Percentiles rank a stretch among this genome's conserved stretches.
These are phyloP conservation scores for Moniliophthora roreri DNA, from an alignment of 1,284 basidiomycete genomes.

Conservation along the genomic window DNA sequence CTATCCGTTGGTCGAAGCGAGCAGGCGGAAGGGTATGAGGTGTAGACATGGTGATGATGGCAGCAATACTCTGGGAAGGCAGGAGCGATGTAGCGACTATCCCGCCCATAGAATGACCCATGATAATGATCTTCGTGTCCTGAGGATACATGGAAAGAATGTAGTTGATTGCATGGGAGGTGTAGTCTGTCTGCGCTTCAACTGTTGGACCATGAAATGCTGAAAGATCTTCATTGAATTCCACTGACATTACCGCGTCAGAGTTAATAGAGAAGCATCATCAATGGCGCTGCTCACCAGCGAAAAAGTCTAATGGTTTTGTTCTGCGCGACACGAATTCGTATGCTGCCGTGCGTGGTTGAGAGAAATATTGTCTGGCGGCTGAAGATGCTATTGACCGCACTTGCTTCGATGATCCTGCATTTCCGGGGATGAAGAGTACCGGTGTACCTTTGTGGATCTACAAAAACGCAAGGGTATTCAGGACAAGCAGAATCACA, in stretches of 20 bases:
- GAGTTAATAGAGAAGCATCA: neutral
- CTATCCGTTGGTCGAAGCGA: constrained; percentile 81
- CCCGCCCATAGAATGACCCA: constrained; percentile 99
- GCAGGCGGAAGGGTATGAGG: constrained; percentile 90
- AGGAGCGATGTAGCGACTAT: constrained; percentile 81
- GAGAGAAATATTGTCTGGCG: constrained; percentile 73
- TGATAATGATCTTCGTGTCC: constrained; percentile 65
- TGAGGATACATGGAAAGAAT: constrained; percentile 77
- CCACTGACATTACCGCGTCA: constrained; percentile 51
- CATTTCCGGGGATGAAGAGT: constrained; percentile 96
- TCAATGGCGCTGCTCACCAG: constrained; percentile 49
- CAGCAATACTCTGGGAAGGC: constrained; percentile 63
- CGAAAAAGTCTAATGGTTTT: constrained; percentile 80
- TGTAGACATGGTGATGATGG: constrained; percentile 93
- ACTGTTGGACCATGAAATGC: constrained; percentile 93
- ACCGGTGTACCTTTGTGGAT: constrained; percentile 69
- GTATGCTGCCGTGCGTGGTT: constrained; percentile 48
- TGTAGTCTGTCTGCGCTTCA: constrained; percentile 80
- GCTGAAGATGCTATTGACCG: constrained; percentile 94
- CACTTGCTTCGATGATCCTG: constrained; percentile 92
- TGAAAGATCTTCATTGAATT: constrained; percentile 97
- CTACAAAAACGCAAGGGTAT: constrained; percentile 26
- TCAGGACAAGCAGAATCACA: constrained; percentile 11
- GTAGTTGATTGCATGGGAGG: constrained; percentile 71
- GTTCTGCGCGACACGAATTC: constrained; percentile 47